Evolutionary conservation across 1,284 basidiomycete species (phyloP).

Genomic region (Hymenochaete sp.): DNA sequence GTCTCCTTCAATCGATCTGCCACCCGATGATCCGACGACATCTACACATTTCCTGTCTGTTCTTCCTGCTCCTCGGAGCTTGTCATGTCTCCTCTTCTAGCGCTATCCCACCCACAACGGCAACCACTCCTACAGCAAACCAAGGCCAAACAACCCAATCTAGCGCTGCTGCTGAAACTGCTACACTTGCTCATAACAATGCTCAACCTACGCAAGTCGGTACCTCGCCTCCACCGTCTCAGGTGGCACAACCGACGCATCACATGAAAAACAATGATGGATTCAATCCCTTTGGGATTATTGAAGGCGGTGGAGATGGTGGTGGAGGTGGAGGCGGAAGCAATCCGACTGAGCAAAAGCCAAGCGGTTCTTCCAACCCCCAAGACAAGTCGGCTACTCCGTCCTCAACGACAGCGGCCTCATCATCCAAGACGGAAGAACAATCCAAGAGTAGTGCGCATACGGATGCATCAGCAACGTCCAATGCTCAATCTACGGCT

Average conservation of each 20-base stretch:
- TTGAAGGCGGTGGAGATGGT: constrained; percentile 1
- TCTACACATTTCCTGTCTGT: not conserved
- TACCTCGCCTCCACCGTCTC: not conserved
- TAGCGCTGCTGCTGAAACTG: too few relatives aligned
- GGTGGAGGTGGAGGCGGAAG: not conserved
- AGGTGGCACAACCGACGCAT: not conserved
- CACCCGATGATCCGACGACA: too few relatives aligned
- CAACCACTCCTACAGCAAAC: not conserved
- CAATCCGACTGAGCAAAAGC: not conserved
- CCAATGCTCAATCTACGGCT: too few relatives aligned
- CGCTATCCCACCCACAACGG: constrained; percentile 1
- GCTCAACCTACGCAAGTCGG: not conserved
- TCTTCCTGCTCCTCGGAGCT: not conserved
- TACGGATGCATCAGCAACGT: too few relatives aligned
- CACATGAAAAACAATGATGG: constrained; percentile 4
- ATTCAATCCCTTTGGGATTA: constrained; percentile 14
- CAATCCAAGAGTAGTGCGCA: not conserved
- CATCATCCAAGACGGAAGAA: not conserved
- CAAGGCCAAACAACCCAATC: too few relatives aligned
- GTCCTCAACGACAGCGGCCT: not conserved
- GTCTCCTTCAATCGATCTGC: too few relatives aligned
- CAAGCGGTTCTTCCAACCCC: not conserved
- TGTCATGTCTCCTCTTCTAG: not conserved
- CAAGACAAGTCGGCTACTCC: not conserved
- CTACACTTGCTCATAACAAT: too few relatives aligned